Base-by-base conservation (phyloP, 805 yeast genomes). In the Cyberlindnera veronae region DNA sequence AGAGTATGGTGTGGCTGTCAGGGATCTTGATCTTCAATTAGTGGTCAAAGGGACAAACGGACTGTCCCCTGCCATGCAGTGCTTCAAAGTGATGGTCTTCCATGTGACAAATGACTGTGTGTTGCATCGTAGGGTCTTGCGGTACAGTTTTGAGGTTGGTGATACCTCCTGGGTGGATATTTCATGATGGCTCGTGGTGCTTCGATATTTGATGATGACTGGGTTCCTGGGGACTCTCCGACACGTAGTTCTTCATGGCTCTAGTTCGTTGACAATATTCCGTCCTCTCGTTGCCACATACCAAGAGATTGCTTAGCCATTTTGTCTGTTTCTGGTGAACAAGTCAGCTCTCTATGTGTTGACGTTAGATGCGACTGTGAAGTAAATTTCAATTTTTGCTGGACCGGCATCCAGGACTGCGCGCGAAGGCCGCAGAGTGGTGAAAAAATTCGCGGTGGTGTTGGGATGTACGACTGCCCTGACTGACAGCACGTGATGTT, bases 231-330 rank as follows among this genome's bases (percentile, higher is more conserved):
- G 28, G n/a, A 17, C 22, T 30, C 29, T 19, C 13, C 19, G 15
- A 7, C 14, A 28, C 28, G 14, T 12, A 12, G 31, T 19, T 33
- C 36, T 24, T 17, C 33, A 14, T 18, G 28, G 12, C 14, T 11
- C 18, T 17, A 15, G 15, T 15, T 34, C 33, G 9, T 9, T 24
- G 32, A 22, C 42, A 21, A 32, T 38, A 38, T 10, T 29, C 21
- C 23, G 19, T 29, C 18, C 36, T 18, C 21, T n/a, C 32, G 13
- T 14, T 10, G 14, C 34, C 45, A 67, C 72, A 64, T 67, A 68
- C 72, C 72, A 62, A 68, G 64, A 57, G 73, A 68, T 68, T 68
- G 73, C 61, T 67, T 68, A 67, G 73, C 73, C 73, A 68, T 68
- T 61, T 51, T 60, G 48, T 41, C 46, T 46, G 43, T 44, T 45